Evolutionary conservation across 352 stramenopile species (phyloP), one percentile per base, ranked within the genome.

Genomic region (Globisporangium parvum): DNA sequence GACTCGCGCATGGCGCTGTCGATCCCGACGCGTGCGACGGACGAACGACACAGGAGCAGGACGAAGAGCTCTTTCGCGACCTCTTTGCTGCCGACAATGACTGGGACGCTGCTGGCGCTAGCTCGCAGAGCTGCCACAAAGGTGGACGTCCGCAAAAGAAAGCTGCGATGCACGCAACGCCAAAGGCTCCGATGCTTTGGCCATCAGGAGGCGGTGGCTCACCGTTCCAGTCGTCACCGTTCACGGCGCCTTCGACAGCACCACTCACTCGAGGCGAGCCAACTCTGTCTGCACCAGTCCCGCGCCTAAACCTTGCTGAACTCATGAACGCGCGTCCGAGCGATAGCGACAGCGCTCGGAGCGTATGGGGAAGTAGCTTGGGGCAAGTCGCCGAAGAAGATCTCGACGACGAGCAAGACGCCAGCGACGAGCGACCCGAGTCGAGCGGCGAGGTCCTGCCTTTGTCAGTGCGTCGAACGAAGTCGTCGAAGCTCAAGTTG

Each of bases 21-120:
- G 40, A 49, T 28, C 11, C 39, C 47, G 40, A 59, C 44, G 41
- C 51, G 10, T 53, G 28, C 41, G 60, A 39, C 3, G 26, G 8
- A 18, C 33, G 31, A 41, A 42, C 56, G 47, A 53, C 63, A 17
- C 66, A 70, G 28, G 65, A 79, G 37, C 60, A 77, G 45, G 76
- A 89, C 15, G 77, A 89, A 62, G 77, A 89, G 51, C 65, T 89
- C 49, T 87, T 87, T 18, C 71, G 77, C 14, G 77, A 89, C 23
- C 62, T 89, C 14, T 87, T 89, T 48, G 60, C 61, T 1, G 55
- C 40, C 12, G 75, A 85, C 8, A 62, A 53, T 8, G 72, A 79
- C 20, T 49, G 55, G 20, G 63, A 71, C 15, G 52, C 28, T 1
- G 33, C 37, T 46, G n/a, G 18, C 20, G 39, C 14, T 45, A 45